Conservation (phyloP, 2,329 filamentous ascomycete genomes). For the Colletotrichum cuscutae region DNA sequence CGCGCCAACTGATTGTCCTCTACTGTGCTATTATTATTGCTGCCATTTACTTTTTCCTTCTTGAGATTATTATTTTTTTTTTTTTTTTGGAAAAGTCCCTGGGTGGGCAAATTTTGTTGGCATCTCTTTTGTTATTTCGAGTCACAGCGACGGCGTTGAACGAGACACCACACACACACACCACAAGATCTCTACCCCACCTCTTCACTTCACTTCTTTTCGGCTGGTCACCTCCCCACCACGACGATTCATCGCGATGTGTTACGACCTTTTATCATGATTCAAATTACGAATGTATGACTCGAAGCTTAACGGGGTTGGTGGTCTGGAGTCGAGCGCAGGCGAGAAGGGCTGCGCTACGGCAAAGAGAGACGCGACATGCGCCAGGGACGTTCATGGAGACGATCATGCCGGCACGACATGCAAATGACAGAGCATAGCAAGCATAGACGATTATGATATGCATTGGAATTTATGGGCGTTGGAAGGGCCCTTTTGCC, state of each 20-base stretch:
- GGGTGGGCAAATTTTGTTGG: constrained; percentile 15
- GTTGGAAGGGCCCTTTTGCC: constrained; percentile 2
- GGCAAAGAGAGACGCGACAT: constrained; percentile 31
- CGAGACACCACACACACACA: constrained; percentile 33
- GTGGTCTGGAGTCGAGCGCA: constrained; percentile 31
- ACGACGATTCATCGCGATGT: constrained; percentile 36
- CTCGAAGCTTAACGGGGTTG: constrained; percentile 26
- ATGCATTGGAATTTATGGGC: constrained; percentile 27
- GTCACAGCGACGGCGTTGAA: constrained; percentile 38
- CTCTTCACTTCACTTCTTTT: constrained; percentile 31
- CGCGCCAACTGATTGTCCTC: constrained; percentile 77
- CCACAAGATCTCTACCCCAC: constrained; percentile 4
- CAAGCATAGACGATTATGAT: constrained; percentile 34
- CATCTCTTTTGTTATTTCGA: constrained; percentile 35
- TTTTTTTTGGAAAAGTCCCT: constrained; percentile 7
- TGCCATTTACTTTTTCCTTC: constrained; percentile 28
- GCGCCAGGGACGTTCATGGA: constrained; percentile 29
- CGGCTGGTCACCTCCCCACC: constrained; percentile 35
- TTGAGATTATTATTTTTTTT: constrained; percentile 11
- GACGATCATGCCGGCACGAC: constrained; percentile 35
- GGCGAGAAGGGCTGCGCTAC: constrained; percentile 22
- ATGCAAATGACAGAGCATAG: constrained; percentile 36
- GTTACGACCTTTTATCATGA: constrained; percentile 37
- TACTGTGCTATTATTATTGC: constrained; percentile 30
- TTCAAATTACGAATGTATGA: constrained; percentile 38